phyloP scores from a whole-genome alignment of 192 early-diverging fungal genomes.

The Funneliformis geosporum region DNA sequence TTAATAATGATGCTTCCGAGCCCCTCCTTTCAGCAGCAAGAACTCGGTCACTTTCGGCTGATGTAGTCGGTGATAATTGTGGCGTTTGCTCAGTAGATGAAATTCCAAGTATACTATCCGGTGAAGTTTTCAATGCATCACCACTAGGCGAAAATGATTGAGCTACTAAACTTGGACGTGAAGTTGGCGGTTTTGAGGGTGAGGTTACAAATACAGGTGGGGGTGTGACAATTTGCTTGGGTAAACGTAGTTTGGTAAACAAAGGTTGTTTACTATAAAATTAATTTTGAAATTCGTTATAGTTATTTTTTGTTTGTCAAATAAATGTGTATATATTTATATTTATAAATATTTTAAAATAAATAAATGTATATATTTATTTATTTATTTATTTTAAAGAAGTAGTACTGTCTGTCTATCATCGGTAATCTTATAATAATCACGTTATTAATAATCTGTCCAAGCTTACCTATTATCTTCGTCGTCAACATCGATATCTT shows the following conservation, averaged over 20 bases:
- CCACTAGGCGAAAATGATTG: constrained; percentile 12
- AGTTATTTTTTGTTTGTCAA: not conserved
- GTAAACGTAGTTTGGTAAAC: constrained; percentile 42
- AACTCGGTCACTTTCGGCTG: constrained; percentile 26
- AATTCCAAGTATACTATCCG: constrained; percentile 24
- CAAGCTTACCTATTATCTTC: constrained; percentile 53
- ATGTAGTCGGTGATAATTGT: constrained; percentile 28
- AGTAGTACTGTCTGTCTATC: not conserved
- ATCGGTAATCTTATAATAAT: too few relatives aligned
- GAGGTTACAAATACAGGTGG: constrained; percentile 51
- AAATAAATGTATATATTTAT: not conserved
- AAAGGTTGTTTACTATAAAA: constrained; percentile 38
- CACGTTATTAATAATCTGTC: not conserved
- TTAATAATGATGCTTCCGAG: constrained; percentile 24
- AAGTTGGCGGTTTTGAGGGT: constrained; percentile 45
- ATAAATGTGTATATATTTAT: too few relatives aligned
- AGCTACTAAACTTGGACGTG: constrained; percentile 15
- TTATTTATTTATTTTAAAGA: too few relatives aligned
- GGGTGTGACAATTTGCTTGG: constrained; percentile 39
- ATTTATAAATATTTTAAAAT: too few relatives aligned
- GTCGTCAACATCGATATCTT: constrained; percentile 65
- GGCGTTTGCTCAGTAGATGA: constrained; percentile 33
- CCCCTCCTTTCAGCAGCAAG: constrained; percentile 18
- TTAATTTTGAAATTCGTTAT: constrained; percentile 9
- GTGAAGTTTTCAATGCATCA: constrained; percentile 27